Evolutionary conservation across 371 early-diverging fungal species (phyloP), one percentile per base, ranked within the genome.

Genomic region (Saksenaea vasiformis): DNA sequence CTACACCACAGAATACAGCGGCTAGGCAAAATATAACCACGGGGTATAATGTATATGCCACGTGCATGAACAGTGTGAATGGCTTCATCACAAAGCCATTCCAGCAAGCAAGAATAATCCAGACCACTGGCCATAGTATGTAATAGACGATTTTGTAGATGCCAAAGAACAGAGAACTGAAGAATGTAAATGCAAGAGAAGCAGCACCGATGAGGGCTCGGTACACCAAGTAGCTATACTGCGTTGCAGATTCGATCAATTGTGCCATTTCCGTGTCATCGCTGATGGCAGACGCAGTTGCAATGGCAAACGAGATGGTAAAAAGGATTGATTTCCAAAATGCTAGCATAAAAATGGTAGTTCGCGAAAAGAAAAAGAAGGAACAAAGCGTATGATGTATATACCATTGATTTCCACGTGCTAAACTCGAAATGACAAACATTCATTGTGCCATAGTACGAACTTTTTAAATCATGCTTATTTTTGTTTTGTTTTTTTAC

Each of bases 1-100:
- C 38, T 14, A 66, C 5, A 7, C 66, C 66, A 38, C 56, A 61
- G 28, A 39, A 41, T 19, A 61, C 61, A 7, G 66, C 66, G 24
- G 51, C 66, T 8, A 60, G 37, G 34, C 53, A 61, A 35, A 56
- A 66, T 17, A 61, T 61, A 17, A 57, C 60, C 38, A 66, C 66
- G 5, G 66, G 66, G 22, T 66, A 66, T 1, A 66, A 43, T 9
- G 57, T 44, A 41, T 61, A 51, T 15, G 27, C 15, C 3, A 61
- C 22, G 35, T 66, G 61, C 19, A 38, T 14, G 15, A 39, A 36
- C 24, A 55, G 27, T 13, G 22, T n/a, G 13, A 62, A 53, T 2
- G 62, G 62, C 24, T 47, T 47, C 51, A 47, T 47, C 51, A 47
- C 51, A 22, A 47, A 26, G 28, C 22, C 9, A 17, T 19, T 13